Evolutionary conservation across 495 filamentous ascomycete genomes (phyloP).

Genomic region (Podospora comata): DNA sequence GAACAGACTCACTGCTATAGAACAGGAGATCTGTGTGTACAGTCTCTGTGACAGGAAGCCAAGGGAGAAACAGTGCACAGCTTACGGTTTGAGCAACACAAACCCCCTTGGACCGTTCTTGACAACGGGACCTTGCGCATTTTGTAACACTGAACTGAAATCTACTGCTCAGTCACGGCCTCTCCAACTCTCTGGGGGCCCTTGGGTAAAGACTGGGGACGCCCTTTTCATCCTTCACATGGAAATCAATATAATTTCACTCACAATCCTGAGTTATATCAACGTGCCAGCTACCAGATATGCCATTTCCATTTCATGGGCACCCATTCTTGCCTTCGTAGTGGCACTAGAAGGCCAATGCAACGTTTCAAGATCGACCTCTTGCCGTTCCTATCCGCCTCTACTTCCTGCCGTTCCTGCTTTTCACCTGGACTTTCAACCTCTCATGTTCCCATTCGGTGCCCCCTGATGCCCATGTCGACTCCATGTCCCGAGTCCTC

Average conservation of each 20-base stretch:
- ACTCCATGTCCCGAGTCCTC: neutral
- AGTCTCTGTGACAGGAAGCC: neutral
- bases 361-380: neutral
- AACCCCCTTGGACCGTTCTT: neutral
- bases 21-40: neutral
- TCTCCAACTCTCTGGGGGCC: neutral
- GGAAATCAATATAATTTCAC: no score
- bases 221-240: no score
- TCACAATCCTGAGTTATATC: no score
- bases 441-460: neutral
- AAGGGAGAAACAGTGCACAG: neutral
- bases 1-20: neutral
- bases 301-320: no score
- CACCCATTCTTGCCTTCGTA: no score
- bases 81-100: neutral
- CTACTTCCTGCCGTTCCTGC: neutral
- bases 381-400: neutral
- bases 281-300: no score
- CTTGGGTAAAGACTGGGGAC: no score
- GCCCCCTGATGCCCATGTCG: neutral
- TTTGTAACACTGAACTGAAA: neutral
- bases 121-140: neutral
- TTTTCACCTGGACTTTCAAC: neutral
- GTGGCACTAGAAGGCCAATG: neutral
- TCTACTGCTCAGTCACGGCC: neutral